Base-by-base conservation (phyloP, 768 basidiomycete genomes). In the Chalciporus piperatus region DNA sequence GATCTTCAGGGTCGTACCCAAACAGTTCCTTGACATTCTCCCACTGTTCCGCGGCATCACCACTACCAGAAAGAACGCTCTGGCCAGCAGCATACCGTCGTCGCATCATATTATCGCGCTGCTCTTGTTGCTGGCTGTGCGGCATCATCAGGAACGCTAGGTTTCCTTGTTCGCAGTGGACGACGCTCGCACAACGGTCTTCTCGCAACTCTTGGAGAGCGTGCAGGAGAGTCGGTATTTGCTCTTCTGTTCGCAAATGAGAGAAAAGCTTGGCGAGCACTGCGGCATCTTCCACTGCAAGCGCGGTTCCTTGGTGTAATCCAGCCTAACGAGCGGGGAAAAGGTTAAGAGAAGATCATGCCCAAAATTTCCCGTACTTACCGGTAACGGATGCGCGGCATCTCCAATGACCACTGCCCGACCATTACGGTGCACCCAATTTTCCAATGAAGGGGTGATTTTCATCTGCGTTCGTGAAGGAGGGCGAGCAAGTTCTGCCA, bases 271-370 rank as follows among this genome's bases (percentile, higher is more conserved):
- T 76, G 17, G 78, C 82, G 16, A 85, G 65, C 5, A 79, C 77
- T 48, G 81, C 80, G 0, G 83, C 82, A 56, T 86, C 85, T 66
- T 87, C 85, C 19, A 85, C 69, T 4, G 72, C 73, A 49, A 84
- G 70, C 11, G 76, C 75, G 1, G 77, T 72, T 22, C 73, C 72
- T 60, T 84, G 78, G 27, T 76, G 72, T 2, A 76, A 77, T 28
- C 76, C 74, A n/a, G 81, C 81, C 83, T 84, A 51, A 8, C 38
- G 32, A 22, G 12, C 41, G 11, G 25, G 35, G 41, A 39, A 22
- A 38, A 22, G 20, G 3, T 52, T 23, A 57, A 30, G 27, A 19
- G 11, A 8, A 2, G 12, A 32, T 12, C 42, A 22, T 23, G 42
- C 19, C n/a, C 10, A 20, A 37, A 0, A n/a, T 41, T 27, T 19